Base-by-base conservation (phyloP, 371 early-diverging fungal species). In the Mucor circinelloides region DNA sequence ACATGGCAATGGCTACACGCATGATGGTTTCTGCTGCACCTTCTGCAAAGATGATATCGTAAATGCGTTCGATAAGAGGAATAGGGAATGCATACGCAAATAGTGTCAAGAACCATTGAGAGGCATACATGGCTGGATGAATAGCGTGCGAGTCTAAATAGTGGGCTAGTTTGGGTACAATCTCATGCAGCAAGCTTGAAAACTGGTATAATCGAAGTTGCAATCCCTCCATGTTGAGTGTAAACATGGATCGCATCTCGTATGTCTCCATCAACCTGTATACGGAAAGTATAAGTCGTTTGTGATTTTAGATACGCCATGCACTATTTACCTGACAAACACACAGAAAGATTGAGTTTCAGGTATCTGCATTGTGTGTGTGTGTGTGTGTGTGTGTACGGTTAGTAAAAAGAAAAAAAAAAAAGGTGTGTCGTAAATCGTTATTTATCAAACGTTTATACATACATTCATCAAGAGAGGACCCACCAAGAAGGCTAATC, bases 261-360 rank as follows among this genome's bases (percentile, higher is more conserved):
- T 96, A 97, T 10, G 89, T 88, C 70, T 90, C 88, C 97, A 98
- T 97, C 48, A 97, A 74, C 28, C 79, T 86, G 58, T 15, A n/a
- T 25, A 27, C 2, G 6, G 6, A 9, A 15, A 23, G 34, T 58
- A n/a, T n/a, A 6, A 4, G 21, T 40, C 12, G 55, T 30, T 55
- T 52, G 50, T 60, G 23, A 44, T 60, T 46, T 58, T 61, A 13
- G 23, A 23, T 12, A n/a, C 52, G 17, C 3, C 17, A 30, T 25
- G 38, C 23, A 56, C 12, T 25, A 77, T 36, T 34, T 79, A 72
- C 85, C 90, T 83, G 23, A 94, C 95, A 76, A 97, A 90, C 9
- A 94, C 90, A 74, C 94, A 91, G 71, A 98, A 98, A 0, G 96
- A 95, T 77, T 96, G 91, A 40, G 89, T 88, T 69, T 97, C 97